Conservation (phyloP, 192 early-diverging fungal genomes). For the Coemansia sp. region DNA sequence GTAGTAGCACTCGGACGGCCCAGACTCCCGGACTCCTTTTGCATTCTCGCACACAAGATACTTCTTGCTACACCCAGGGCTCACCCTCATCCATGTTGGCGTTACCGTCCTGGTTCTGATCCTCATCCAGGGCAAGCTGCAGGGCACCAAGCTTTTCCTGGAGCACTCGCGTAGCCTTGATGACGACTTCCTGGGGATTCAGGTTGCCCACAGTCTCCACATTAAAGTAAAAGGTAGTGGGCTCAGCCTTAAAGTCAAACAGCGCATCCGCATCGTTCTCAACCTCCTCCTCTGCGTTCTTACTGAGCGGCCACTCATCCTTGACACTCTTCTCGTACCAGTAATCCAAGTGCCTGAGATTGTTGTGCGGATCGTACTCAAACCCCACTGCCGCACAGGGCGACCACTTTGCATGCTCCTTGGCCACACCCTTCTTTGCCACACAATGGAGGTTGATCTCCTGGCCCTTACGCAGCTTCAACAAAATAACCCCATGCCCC, state of each 20-base stretch:
- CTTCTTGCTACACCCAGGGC: slow-evolving; percentile 43
- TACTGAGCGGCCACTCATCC: slow-evolving; percentile 75
- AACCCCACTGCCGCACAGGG: slow-evolving; percentile 84
- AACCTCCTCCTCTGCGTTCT: slow-evolving; percentile 59
- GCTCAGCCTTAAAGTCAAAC: slow-evolving; percentile 78
- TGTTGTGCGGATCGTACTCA: slow-evolving; percentile 97
- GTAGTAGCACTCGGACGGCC: too few species aligned
- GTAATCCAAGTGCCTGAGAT: slow-evolving; percentile 79
- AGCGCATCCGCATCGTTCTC: slow-evolving; percentile 36
- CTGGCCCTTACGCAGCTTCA: slow-evolving; percentile 88
- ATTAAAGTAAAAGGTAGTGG: slow-evolving; percentile 69
- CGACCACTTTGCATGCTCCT: slow-evolving; percentile 97
- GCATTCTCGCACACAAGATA: too few species aligned
- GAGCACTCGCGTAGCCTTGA: slow-evolving; percentile 61
- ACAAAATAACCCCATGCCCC: slow-evolving; percentile 80
- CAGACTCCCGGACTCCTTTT: too few species aligned
- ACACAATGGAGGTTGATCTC: slow-evolving; percentile 85
- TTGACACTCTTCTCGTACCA: slow-evolving; percentile 87
- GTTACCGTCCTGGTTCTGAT: slow-evolving; percentile 29
- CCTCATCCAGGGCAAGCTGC: slow-evolving; percentile 57
- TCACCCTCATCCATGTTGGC: slow-evolving; percentile 41
- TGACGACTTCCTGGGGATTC: slow-evolving; percentile 65
- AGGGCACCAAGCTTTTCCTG: slow-evolving; percentile 68
- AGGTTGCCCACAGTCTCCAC: slow-evolving; percentile 76
- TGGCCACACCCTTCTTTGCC: slow-evolving; percentile 95